A percentile compares a stretch with the other conserved stretches of the same genome.
Conservation (phyloP, 140 eudicot genomes). For the Cichorium intybus region DNA sequence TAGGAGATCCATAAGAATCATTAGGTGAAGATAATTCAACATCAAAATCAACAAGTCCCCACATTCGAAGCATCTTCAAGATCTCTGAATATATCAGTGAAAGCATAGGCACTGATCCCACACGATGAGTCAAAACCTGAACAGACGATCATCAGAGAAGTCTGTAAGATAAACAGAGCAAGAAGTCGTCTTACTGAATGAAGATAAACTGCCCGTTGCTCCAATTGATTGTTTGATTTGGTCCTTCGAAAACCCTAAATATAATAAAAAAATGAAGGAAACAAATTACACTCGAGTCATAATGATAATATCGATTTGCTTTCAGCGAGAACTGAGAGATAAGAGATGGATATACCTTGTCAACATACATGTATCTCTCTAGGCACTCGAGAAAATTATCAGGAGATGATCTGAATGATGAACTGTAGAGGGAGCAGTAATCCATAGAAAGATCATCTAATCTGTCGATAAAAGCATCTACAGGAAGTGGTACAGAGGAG, state of each 20-base stretch:
- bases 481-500: constrained; percentile 95
- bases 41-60: constrained; percentile 69
- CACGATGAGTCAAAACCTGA: constrained; percentile 90
- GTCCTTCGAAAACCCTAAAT: constrained; percentile 79
- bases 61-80: constrained; percentile 67
- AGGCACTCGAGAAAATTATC: constrained; percentile 61
- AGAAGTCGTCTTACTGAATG: constrained; percentile 55
- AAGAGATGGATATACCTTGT: constrained; percentile 49
- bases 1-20: constrained; percentile 62
- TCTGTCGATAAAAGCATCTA: constrained; percentile 74
- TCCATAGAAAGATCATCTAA: constrained; percentile 66
- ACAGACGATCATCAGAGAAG: not conserved
- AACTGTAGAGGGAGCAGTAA: constrained; percentile 63
- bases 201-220: constrained; percentile 79
- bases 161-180: too few species aligned
- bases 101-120: constrained; percentile 77
- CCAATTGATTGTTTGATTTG: constrained; percentile 43
- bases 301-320: not conserved
- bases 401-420: constrained; percentile 68
- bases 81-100: constrained; percentile 76
- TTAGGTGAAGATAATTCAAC: constrained; percentile 67
- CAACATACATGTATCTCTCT: constrained; percentile 66
- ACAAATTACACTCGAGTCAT: not conserved
- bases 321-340: not conserved
- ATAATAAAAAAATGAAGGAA: not conserved